Evolutionary conservation across 2,329 filamentous ascomycete genomes (phyloP).

Genomic region (Bipolaris zeicola): DNA sequence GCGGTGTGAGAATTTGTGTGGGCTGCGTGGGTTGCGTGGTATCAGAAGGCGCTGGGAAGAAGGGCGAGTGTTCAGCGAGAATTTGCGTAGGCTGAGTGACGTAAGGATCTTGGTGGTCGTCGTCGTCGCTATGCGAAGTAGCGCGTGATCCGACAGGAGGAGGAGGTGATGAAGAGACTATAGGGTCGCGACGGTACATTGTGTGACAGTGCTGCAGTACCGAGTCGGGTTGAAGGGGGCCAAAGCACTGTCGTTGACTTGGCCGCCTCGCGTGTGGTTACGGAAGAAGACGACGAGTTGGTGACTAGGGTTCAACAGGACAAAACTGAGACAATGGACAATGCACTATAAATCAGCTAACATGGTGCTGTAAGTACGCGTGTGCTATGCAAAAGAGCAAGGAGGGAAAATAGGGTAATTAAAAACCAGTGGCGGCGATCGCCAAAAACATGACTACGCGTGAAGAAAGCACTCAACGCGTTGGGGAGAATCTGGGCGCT

Average conservation of each 20-base stretch:
- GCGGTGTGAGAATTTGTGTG: conserved; percentile 61
- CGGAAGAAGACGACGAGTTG: conserved; percentile 4
- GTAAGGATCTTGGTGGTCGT: conserved; percentile 57
- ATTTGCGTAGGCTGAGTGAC: conserved; percentile 50
- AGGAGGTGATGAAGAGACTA: conserved; percentile 41
- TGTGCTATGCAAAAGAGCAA: not conserved
- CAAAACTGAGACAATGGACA: conserved; percentile 19
- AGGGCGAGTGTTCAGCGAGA: conserved; percentile 33
- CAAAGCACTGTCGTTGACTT: conserved; percentile 1
- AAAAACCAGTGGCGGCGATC: conserved; percentile 15
- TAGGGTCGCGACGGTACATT: conserved; percentile 45
- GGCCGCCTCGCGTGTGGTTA: conserved; percentile 5
- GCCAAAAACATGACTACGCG: conserved; percentile 20
- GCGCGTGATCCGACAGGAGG: conserved; percentile 19
- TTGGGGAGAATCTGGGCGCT: conserved; percentile 16
- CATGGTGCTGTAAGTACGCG: conserved; percentile 10
- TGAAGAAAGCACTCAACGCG: conserved; percentile 15
- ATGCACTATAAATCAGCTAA: conserved; percentile 18
- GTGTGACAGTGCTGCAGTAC: conserved; percentile 12
- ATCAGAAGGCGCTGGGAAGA: conserved; percentile 33
- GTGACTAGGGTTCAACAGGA: conserved; percentile 3
- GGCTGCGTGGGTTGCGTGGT: conserved; percentile 68
- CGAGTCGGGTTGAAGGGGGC: not conserved
- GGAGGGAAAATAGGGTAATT: conserved; percentile 6
- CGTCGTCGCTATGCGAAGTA: conserved; percentile 53